Evolutionary conservation across 805 yeast genomes (phyloP).

Genomic region (Metschnikowia similis): DNA sequence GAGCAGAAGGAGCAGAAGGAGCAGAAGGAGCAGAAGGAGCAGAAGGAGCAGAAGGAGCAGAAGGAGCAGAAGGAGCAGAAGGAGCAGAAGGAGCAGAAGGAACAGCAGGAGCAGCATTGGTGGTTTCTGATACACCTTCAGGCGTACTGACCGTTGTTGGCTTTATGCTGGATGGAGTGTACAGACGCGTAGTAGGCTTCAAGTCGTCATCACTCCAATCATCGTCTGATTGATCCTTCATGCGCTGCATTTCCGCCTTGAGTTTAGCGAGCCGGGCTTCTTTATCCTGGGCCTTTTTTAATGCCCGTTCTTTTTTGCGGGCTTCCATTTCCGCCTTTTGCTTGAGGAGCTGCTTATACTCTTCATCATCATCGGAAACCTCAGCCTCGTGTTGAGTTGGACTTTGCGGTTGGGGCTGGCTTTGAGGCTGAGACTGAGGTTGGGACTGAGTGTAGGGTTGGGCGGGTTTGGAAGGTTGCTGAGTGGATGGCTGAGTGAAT

Average conservation of each 20-base stretch:
- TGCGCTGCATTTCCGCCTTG: constrained; percentile 52
- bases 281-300: constrained; percentile 53
- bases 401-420: no score
- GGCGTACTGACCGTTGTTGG: no score
- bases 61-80: background rate
- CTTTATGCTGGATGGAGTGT: constrained; percentile 10
- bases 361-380: constrained; percentile 37
- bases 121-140: no score
- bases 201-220: constrained; percentile 33
- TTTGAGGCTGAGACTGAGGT: no score
- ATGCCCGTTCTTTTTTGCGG: constrained; percentile 38
- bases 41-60: background rate
- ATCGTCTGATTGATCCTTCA: constrained; percentile 18
- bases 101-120: background rate
- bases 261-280: constrained; percentile 57
- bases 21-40: background rate
- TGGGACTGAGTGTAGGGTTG: no score
- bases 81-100: background rate
- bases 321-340: constrained; percentile 43
- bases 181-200: constrained; percentile 12
- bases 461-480: no score
- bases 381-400: constrained; percentile 15
- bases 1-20: background rate
- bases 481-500: background rate
- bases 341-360: constrained; percentile 45